Percentiles rank a stretch among this genome's conserved stretches.
Evolutionary conservation across 345 rosid genomes (phyloP).

Genomic region (Gynandropsis gynandra): DNA sequence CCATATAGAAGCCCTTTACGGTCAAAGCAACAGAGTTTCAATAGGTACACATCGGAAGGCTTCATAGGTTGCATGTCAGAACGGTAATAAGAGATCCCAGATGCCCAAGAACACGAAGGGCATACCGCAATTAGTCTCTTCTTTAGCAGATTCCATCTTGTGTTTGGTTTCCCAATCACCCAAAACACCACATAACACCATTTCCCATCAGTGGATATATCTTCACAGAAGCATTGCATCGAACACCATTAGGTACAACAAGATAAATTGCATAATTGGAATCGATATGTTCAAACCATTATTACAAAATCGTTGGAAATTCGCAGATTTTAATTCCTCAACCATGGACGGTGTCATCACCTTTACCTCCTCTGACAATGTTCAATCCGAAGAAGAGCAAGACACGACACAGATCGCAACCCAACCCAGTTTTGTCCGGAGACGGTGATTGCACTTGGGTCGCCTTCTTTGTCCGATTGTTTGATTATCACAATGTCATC

Average conservation of each 20-base stretch:
- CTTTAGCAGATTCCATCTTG: slow-evolving; percentile 83
- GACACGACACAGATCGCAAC: slow-evolving; percentile 89
- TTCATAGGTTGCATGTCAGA: slow-evolving; percentile 46
- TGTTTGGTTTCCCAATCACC: slow-evolving; percentile 61
- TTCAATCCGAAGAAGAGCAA: slow-evolving; percentile 84
- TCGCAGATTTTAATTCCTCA: too few relatives aligned
- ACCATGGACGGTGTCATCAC: background rate
- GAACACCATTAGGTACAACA: slow-evolving; percentile 19
- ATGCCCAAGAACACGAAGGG: slow-evolving; percentile 76
- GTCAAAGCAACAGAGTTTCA: slow-evolving; percentile 69
- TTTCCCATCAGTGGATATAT: slow-evolving; percentile 88
- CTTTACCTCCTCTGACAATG: slow-evolving; percentile 81
- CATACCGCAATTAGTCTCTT: slow-evolving; percentile 67
- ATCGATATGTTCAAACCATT: too few relatives aligned
- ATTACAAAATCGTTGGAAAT: too few relatives aligned
- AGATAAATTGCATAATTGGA: too few relatives aligned
- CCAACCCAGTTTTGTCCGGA: slow-evolving; percentile 96
- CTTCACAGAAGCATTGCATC: slow-evolving; percentile 36
- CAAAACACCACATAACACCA: slow-evolving; percentile 94
- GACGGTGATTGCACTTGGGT: slow-evolving; percentile 59
- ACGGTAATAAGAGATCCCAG: slow-evolving; percentile 53
- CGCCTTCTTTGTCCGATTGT: slow-evolving; percentile 69
- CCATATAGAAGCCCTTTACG: slow-evolving; percentile 85
- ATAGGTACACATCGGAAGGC: slow-evolving; percentile 67
- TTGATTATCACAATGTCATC: slow-evolving; percentile 83